phyloP scores from a whole-genome alignment of 2,329 filamentous ascomycete species.

The Rhynchosporium graminicola region DNA sequence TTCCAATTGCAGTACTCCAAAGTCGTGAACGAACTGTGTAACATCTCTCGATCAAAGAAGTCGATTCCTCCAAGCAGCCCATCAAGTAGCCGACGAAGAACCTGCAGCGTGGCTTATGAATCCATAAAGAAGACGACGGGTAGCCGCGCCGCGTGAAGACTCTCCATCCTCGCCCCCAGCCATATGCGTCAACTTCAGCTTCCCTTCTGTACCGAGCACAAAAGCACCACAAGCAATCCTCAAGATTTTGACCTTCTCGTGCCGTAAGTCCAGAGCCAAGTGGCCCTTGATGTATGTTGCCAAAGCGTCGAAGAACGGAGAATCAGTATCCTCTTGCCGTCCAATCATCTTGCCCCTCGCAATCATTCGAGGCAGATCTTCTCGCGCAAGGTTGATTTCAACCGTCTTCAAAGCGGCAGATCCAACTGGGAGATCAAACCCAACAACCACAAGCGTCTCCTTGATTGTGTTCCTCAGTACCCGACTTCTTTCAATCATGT shows the following conservation, averaged over 20 bases:
- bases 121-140: slow-evolving; percentile 28
- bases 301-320: slow-evolving; percentile 45
- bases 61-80: not conserved
- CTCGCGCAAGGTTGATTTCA: slow-evolving; percentile 45
- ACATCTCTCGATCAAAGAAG: not conserved
- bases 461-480: slow-evolving; percentile 32
- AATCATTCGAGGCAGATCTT: slow-evolving; percentile 43
- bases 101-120: slow-evolving; percentile 30
- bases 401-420: slow-evolving; percentile 43
- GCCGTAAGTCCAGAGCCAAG: slow-evolving; percentile 44
- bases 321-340: slow-evolving; percentile 15
- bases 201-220: slow-evolving; percentile 43
- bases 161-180: slow-evolving; percentile 21
- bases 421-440: slow-evolving; percentile 36
- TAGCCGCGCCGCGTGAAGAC: slow-evolving; percentile 30
- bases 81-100: slow-evolving; percentile 13
- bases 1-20: not conserved
- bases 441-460: slow-evolving; percentile 34
- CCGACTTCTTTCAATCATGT: slow-evolving; percentile 21
- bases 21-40: too few species aligned
- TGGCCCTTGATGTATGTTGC: slow-evolving; percentile 43
- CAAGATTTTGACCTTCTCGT: slow-evolving; percentile 44
- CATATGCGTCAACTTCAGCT: slow-evolving; percentile 43
- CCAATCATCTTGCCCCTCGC: slow-evolving; percentile 30
- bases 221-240: slow-evolving; percentile 47